Evolutionary conservation across 495 filamentous ascomycete species (phyloP).

Genomic region (Trichoderma virens): DNA sequence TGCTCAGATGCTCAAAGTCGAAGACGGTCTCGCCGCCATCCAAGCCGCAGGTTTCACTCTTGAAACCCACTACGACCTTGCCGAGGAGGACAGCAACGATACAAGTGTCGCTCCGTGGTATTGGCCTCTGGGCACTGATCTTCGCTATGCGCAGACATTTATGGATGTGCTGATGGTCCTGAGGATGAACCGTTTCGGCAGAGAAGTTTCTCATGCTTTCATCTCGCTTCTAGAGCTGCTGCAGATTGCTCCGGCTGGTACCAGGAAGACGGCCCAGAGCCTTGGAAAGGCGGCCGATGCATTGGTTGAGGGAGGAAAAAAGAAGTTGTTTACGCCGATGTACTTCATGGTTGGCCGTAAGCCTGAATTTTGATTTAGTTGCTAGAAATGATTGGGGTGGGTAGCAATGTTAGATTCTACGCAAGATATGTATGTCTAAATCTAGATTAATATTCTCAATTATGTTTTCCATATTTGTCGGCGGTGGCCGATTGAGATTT

Average conservation of each 20-base stretch:
- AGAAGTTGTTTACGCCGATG: slow-evolving; percentile 97
- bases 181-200: slow-evolving; percentile 84
- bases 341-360: slow-evolving; percentile 97
- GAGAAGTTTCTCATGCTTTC: slow-evolving; percentile 67
- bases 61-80: slow-evolving; percentile 81
- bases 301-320: slow-evolving; percentile 81
- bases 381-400: too few species aligned
- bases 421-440: too few species aligned
- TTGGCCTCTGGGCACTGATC: slow-evolving; percentile 74
- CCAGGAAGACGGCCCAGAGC: slow-evolving; percentile 91
- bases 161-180: slow-evolving; percentile 79
- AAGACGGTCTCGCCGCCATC: slow-evolving; percentile 76
- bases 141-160: slow-evolving; percentile 71
- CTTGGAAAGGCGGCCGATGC: slow-evolving; percentile 77
- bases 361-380: slow-evolving; percentile 40
- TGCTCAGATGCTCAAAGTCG: slow-evolving; percentile 89
- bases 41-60: slow-evolving; percentile 84
- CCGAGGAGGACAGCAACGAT: slow-evolving; percentile 65
- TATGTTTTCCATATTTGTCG: too few species aligned
- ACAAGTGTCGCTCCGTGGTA: slow-evolving; percentile 83
- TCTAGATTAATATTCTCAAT: too few species aligned
- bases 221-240: slow-evolving; percentile 70
- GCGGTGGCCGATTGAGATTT: too few species aligned
- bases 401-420: too few species aligned
- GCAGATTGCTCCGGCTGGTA: slow-evolving; percentile 70